Percentiles rank a stretch among this genome's conserved stretches.
Conservation (phyloP, 179 eudicot species). For the Beta lomatogona region DNA sequence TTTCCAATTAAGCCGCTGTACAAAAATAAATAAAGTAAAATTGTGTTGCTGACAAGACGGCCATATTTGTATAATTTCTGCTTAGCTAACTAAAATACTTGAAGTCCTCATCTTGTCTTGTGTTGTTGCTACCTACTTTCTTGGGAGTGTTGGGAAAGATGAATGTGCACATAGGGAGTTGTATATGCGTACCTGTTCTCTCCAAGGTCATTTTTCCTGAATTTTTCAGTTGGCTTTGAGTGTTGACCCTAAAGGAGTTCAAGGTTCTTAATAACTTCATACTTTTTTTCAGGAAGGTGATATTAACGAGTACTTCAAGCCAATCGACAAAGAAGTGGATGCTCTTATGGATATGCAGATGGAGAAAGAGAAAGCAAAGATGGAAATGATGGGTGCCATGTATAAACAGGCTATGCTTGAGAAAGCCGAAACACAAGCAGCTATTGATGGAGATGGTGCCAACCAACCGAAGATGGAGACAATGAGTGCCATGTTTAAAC, state of each 20-base stretch:
- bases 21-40: too few relatives aligned
- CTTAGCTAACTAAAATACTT: neutral
- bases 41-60: neutral
- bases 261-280: slow-evolving; percentile 3
- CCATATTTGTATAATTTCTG: neutral
- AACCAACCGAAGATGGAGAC: slow-evolving; percentile 47
- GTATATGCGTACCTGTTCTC: neutral
- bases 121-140: neutral
- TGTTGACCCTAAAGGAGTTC: neutral
- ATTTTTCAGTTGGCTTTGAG: neutral
- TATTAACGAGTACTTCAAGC: slow-evolving; percentile 74
- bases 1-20: too few relatives aligned
- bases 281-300: slow-evolving; percentile 60
- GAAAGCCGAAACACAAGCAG: slow-evolving; percentile 55
- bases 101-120: neutral
- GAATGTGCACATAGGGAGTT: neutral
- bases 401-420: slow-evolving; percentile 72
- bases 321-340: slow-evolving; percentile 81
- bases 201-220: neutral
- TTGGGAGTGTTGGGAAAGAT: neutral
- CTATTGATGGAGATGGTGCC: slow-evolving; percentile 31
- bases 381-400: slow-evolving; percentile 66
- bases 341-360: slow-evolving; percentile 68
- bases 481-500: slow-evolving; percentile 61
- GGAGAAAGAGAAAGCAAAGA: slow-evolving; percentile 65